phyloP scores from a whole-genome alignment of 805 yeast species.

The Debaryomyces maramus region DNA sequence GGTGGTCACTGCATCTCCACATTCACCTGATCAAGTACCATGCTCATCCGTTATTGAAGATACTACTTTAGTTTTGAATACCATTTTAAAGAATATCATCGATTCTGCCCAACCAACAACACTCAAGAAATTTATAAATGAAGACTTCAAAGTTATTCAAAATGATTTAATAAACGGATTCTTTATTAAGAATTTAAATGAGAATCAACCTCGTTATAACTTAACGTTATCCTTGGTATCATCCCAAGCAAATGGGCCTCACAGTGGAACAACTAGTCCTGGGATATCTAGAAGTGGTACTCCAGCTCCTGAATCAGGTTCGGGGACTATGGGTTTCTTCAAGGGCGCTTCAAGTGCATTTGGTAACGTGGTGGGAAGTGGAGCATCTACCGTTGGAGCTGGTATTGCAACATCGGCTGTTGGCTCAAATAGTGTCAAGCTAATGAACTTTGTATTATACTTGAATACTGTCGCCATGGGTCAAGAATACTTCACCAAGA shows the following conservation, averaged over 20 bases:
- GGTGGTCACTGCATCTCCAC: conserved; percentile 9
- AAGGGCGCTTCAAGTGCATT: conserved; percentile 46
- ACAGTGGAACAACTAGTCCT: conserved; percentile 20
- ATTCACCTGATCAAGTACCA: conserved; percentile 58
- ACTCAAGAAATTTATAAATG: conserved; percentile 54
- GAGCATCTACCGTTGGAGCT: conserved; percentile 18
- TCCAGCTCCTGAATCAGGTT: conserved; percentile 31
- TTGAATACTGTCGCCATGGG: conserved; percentile 73
- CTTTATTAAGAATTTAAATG: conserved; percentile 33
- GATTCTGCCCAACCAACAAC: conserved; percentile 68
- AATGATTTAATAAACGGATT: conserved; percentile 61
- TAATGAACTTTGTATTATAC: conserved; percentile 62
- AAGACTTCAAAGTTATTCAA: conserved; percentile 59
- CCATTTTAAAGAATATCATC: conserved; percentile 61
- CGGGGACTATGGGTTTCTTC: conserved; percentile 34
- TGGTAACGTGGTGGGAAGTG: conserved; percentile 42
- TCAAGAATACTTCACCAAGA: conserved; percentile 53
- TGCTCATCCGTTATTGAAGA: conserved; percentile 88
- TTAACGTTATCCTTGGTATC: conserved; percentile 23
- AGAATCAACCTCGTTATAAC: conserved; percentile 44
- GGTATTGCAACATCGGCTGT: conserved; percentile 24
- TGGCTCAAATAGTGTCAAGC: conserved; percentile 42
- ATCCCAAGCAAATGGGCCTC: conserved; percentile 3
- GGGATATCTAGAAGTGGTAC: conserved; percentile 29
- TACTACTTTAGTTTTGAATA: conserved; percentile 68